phyloP scores from a whole-genome alignment of 352 stramenopile genomes.

The Phytophthora rubi region DNA sequence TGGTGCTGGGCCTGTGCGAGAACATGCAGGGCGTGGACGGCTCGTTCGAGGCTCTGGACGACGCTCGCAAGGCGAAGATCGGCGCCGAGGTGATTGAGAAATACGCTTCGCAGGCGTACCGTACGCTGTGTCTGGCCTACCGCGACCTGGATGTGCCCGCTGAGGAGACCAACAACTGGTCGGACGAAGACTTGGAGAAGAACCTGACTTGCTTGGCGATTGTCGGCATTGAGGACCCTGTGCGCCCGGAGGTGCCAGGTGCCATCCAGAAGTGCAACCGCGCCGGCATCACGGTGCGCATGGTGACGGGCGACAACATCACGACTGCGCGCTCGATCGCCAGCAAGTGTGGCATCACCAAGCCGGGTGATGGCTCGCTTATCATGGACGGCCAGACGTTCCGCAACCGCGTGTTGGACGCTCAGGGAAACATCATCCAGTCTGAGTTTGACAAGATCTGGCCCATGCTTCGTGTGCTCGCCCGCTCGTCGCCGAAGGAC shows the following conservation, averaged over 20 bases:
- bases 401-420: slow-evolving; percentile 54
- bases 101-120: slow-evolving; percentile 74
- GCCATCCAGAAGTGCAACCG: slow-evolving; percentile 51
- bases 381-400: slow-evolving; percentile 70
- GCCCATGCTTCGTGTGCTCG: slow-evolving; percentile 71
- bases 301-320: slow-evolving; percentile 70
- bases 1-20: slow-evolving; percentile 60
- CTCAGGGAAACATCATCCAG: slow-evolving; percentile 65
- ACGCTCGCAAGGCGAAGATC: slow-evolving; percentile 45
- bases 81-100: slow-evolving; percentile 69
- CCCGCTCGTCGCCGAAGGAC: slow-evolving; percentile 67
- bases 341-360: slow-evolving; percentile 60
- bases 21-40: slow-evolving; percentile 54
- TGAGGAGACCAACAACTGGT: slow-evolving; percentile 39
- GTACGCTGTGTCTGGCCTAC: slow-evolving; percentile 85
- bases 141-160: slow-evolving; percentile 60
- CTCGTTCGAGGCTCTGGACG: slow-evolving; percentile 37
- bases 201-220: slow-evolving; percentile 58
- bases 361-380: slow-evolving; percentile 50
- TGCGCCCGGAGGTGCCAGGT: slow-evolving; percentile 53
- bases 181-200: slow-evolving; percentile 71
- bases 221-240: slow-evolving; percentile 61
- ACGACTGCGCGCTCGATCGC: slow-evolving; percentile 59
- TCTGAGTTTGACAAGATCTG: slow-evolving; percentile 74
- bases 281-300: slow-evolving; percentile 61